These are phyloP conservation scores for Stromatinia cepivora DNA, from an alignment of 2,329 filamentous ascomycete genomes.

Conservation along the genomic window DNA sequence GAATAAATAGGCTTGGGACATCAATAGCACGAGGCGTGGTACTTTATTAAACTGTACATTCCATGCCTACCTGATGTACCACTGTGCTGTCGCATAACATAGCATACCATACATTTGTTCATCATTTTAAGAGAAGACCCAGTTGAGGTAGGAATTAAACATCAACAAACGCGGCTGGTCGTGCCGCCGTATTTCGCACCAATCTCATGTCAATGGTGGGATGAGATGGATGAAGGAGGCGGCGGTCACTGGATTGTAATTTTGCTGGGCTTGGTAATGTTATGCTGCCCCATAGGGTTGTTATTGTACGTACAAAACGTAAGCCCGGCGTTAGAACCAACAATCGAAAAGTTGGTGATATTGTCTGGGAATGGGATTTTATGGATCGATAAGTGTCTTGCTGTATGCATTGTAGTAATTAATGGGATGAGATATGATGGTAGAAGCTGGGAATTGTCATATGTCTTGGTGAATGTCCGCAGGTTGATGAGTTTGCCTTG, in stretches of 20 bases:
- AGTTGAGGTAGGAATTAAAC: conserved; percentile 6
- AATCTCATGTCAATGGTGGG: conserved; percentile 13
- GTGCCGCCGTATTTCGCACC: conserved; percentile 17
- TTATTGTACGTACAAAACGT: conserved; percentile 13
- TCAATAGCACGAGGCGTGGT: not conserved
- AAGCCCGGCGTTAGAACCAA: conserved; percentile 4
- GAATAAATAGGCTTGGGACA: not conserved
- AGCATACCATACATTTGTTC: conserved; percentile 1
- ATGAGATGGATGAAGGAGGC: conserved; percentile 6
- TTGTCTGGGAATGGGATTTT: not conserved
- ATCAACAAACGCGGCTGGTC: conserved; percentile 20
- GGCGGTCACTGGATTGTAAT: not conserved
- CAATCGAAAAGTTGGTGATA: not conserved
- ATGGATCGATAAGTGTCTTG: not conserved
- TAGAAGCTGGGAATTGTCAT: not conserved
- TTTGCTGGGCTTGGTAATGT: conserved; percentile 13
- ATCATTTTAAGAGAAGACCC: not conserved
- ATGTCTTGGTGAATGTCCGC: not conserved
- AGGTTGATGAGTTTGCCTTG: not conserved
- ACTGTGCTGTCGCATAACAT: not conserved
- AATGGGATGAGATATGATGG: not conserved
- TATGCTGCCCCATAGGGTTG: not conserved
- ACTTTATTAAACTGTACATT: not conserved
- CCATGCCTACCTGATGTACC: not conserved
- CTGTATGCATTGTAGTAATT: not conserved